Conservation (phyloP, 129 eudicot species). For the Arctium lappa region DNA sequence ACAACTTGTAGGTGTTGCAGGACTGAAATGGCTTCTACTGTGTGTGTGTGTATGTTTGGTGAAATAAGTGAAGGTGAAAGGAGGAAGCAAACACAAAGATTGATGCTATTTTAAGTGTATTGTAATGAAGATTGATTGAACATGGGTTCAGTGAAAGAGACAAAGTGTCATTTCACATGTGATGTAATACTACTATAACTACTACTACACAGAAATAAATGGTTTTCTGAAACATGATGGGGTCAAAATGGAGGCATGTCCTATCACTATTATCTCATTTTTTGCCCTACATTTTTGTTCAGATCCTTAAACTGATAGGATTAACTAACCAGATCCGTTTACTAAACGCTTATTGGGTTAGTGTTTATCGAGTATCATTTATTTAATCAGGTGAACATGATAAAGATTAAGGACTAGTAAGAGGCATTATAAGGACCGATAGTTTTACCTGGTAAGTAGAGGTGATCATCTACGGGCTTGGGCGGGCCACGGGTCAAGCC, state of each 20-base stretch:
- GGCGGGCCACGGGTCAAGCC: no score
- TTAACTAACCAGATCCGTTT: not conserved
- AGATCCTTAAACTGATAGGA: not conserved
- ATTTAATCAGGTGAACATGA: not conserved
- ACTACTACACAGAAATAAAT: conserved; percentile 16
- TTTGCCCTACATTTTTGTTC: not conserved
- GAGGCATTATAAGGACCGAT: not conserved
- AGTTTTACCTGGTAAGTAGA: no score
- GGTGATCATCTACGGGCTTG: no score
- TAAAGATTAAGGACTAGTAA: not conserved
- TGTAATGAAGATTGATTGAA: conserved; percentile 19
- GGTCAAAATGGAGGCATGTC: not conserved
- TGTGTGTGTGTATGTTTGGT: conserved; percentile 6
- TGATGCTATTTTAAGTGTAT: conserved; percentile 14
- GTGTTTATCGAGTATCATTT: not conserved
- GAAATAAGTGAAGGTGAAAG: conserved; percentile 25
- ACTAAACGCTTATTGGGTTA: no score
- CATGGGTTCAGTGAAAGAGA: conserved; percentile 14
- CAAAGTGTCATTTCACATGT: conserved; percentile 30
- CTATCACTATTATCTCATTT: not conserved
- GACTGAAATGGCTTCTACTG: conserved; percentile 11
- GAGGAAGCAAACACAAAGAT: conserved; percentile 2
- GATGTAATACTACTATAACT: conserved; percentile 6
- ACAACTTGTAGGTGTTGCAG: conserved; percentile 17
- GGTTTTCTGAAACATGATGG: not conserved